Evolutionary conservation across 768 basidiomycete genomes (phyloP).

Genomic region (Lactarius vividus): DNA sequence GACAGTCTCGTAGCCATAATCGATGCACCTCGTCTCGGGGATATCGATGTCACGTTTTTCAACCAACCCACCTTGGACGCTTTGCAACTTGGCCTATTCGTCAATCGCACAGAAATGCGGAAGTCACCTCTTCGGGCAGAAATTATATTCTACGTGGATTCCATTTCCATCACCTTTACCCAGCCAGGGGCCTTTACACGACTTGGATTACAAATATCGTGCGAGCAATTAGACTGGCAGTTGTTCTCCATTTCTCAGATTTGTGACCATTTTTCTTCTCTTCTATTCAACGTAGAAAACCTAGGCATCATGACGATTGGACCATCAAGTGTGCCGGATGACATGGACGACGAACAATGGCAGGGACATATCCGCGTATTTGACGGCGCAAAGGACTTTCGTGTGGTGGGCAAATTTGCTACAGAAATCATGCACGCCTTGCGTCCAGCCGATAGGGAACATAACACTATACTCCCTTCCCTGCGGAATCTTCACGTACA

Average conservation of each 20-base stretch:
- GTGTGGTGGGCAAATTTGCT: too few relatives aligned
- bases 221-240: not conserved
- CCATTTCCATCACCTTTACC: not conserved
- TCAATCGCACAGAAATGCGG: not conserved
- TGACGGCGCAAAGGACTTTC: too few relatives aligned
- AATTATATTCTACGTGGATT: not conserved
- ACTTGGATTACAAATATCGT: not conserved
- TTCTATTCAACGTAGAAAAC: too few relatives aligned
- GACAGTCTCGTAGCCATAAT: not conserved
- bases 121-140: not conserved
- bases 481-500: too few relatives aligned
- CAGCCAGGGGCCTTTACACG: not conserved
- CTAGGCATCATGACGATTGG: too few relatives aligned
- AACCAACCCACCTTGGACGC: not conserved
- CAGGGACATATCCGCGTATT: too few relatives aligned
- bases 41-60: not conserved
- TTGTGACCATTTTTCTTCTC: not conserved
- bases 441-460: too few relatives aligned
- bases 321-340: too few relatives aligned
- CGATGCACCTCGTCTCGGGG: not conserved
- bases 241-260: not conserved
- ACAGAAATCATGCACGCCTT: too few relatives aligned
- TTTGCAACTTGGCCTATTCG: not conserved
- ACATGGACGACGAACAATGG: too few relatives aligned
- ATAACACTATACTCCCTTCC: too few relatives aligned